phyloP scores from a whole-genome alignment of 441 rosid genomes.

The Aquilaria agallochum region DNA sequence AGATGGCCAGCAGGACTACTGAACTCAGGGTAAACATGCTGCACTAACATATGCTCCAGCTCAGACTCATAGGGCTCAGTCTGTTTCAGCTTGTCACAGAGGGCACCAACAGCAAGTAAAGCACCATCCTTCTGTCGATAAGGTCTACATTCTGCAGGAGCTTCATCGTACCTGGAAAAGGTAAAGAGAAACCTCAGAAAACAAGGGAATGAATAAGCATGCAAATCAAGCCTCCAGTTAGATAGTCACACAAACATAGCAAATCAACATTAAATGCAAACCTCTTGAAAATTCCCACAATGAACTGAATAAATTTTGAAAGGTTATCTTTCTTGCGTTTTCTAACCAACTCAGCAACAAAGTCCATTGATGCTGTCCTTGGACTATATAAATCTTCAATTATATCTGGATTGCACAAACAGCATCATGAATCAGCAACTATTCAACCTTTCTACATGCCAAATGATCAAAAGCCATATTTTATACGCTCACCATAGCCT shows the following conservation, averaged over 20 bases:
- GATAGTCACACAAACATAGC: not conserved
- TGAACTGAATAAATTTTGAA: constrained; percentile 60
- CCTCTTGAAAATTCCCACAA: constrained; percentile 72
- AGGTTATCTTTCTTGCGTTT: constrained; percentile 79
- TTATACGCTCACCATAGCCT: constrained; percentile 75
- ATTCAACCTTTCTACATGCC: constrained; percentile 4
- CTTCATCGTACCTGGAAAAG: constrained; percentile 52
- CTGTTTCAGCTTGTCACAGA: constrained; percentile 89
- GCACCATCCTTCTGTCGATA: constrained; percentile 88
- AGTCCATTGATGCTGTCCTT: constrained; percentile 88
- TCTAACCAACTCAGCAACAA: constrained; percentile 83
- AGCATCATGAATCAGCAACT: constrained; percentile 12
- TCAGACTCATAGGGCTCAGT: constrained; percentile 89
- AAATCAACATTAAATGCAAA: constrained; percentile 15
- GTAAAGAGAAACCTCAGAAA: not conserved
- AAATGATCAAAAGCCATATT: constrained; percentile 9
- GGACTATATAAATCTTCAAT: constrained; percentile 92
- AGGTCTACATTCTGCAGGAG: constrained; percentile 53
- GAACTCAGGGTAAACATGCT: constrained; percentile 94
- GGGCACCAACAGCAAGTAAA: constrained; percentile 86
- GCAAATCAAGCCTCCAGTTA: constrained; percentile 6
- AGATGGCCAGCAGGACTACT: constrained; percentile 86
- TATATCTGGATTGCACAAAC: constrained; percentile 44
- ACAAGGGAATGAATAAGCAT: constrained; percentile 8
- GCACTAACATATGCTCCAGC: constrained; percentile 87